Base-by-base conservation (phyloP, 1,284 basidiomycete species). In the Macrocystidia cucumis region DNA sequence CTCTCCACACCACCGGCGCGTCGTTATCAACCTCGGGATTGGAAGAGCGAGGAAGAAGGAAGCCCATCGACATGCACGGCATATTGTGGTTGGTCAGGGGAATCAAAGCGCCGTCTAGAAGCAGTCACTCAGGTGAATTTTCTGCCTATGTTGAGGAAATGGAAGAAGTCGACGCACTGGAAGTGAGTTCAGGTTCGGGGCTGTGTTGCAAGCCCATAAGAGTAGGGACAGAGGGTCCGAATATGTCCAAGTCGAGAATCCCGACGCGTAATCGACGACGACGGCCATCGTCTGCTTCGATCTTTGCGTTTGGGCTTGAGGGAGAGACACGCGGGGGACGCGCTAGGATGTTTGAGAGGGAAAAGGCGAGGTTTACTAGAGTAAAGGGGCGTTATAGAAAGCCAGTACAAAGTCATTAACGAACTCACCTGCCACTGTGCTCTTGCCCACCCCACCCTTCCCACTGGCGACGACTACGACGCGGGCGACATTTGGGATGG, bases 1-100 rank as follows among this genome's bases (percentile, higher is more conserved):
- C 95, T 24, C 95, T 73, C 95, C 95, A 98, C 16, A 95, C 91
- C 12, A 98, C 74, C 0, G 91, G 80, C 0, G 78, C 78, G 49
- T 92, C 86, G 23, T 69, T 66, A 32, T 63, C 62, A 20, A 66
- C 60, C 23, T 59, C 61, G 12, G 60, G 56, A 26, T 59, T 63
- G 0, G 64, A 45, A 1, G 63, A 48, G 20, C 63, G 64, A 2
- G 82, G 79, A 16, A 88, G 65, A 5, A 88, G 69, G 50, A 82
- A 98, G 0, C 93, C 95, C 78, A 98, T 98, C 2, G 91, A 96
- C 95, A 98, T 98, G 50, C 88, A 91, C 14, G 87, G 81, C 3
- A 98, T 57, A 2, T 90, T 87, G 54, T 98, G 92, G 52, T 96
- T 98, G 21, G 70, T 72, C 17, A 98, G 59, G 0, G 95, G 95